Conservation (phyloP, 2,329 filamentous ascomycete species). For the Xylaria sp. region DNA sequence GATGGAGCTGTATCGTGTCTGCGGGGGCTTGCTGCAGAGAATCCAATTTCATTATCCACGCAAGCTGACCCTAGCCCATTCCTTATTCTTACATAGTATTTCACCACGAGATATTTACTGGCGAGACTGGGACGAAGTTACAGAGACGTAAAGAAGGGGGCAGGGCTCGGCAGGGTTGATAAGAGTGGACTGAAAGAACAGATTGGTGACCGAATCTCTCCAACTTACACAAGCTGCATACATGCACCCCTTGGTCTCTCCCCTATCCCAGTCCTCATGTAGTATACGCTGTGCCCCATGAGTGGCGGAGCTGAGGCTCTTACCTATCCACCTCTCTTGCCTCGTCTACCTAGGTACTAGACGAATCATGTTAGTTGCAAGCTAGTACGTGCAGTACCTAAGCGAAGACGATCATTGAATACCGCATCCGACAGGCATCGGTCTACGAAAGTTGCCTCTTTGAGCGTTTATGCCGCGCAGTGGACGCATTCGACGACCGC, state of each 20-base stretch:
- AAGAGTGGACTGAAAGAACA: no score
- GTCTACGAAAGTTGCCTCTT: background rate
- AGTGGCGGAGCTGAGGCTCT: constrained; percentile 20
- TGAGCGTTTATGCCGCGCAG: background rate
- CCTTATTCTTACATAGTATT: no score
- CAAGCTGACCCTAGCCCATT: no score
- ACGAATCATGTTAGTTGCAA: background rate
- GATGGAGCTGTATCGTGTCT: constrained; percentile 1
- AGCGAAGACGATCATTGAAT: background rate
- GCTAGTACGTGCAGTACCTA: background rate
- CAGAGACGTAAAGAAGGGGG: no score
- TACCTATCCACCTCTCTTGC: background rate
- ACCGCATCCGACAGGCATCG: background rate
- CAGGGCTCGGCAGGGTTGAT: no score
- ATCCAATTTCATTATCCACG: background rate
- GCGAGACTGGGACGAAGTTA: no score
- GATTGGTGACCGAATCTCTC: background rate
- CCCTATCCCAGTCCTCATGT: background rate
- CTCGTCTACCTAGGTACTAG: background rate
- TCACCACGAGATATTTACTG: no score
- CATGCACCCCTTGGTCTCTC: background rate
- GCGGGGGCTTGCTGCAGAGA: constrained; percentile 4
- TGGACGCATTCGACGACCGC: background rate
- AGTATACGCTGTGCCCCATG: background rate
- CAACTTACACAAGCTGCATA: background rate